Conservation (phyloP, 2,329 filamentous ascomycete genomes). For the Trichophyton rubrum region DNA sequence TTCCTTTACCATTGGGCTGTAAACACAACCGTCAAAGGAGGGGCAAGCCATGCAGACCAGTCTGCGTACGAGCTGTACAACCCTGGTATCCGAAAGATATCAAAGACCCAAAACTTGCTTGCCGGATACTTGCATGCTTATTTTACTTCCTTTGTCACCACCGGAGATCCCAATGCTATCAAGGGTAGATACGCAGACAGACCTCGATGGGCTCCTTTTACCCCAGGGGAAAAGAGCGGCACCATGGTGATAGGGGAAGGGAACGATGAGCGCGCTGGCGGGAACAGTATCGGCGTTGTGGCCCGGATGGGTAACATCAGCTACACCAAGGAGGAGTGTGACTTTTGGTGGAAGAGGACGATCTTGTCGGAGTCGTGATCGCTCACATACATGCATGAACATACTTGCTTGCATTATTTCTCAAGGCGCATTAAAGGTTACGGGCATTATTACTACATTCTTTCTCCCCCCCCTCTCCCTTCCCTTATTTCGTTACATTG, state of each 20-base stretch:
- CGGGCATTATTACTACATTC: background rate
- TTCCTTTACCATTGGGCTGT: conserved; percentile 46
- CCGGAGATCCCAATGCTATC: conserved; percentile 34
- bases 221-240: conserved; percentile 15
- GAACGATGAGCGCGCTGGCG: conserved; percentile 39
- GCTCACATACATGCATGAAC: background rate
- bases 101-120: conserved; percentile 31
- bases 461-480: background rate
- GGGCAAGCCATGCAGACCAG: conserved; percentile 40
- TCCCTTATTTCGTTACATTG: background rate
- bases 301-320: conserved; percentile 31
- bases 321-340: conserved; percentile 35
- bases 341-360: conserved; percentile 33
- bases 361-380: conserved; percentile 13
- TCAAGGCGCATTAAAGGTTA: background rate
- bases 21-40: conserved; percentile 31
- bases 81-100: conserved; percentile 23
- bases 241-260: conserved; percentile 38
- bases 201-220: conserved; percentile 29
- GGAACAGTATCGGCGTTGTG: conserved; percentile 24
- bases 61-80: conserved; percentile 38
- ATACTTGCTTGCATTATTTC: background rate
- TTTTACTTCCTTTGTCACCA: conserved; percentile 37
- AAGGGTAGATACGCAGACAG: conserved; percentile 19
- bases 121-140: conserved; percentile 37